Evolutionary conservation across 2,329 filamentous ascomycete genomes (phyloP).

Genomic region (Epichloe typhina): DNA sequence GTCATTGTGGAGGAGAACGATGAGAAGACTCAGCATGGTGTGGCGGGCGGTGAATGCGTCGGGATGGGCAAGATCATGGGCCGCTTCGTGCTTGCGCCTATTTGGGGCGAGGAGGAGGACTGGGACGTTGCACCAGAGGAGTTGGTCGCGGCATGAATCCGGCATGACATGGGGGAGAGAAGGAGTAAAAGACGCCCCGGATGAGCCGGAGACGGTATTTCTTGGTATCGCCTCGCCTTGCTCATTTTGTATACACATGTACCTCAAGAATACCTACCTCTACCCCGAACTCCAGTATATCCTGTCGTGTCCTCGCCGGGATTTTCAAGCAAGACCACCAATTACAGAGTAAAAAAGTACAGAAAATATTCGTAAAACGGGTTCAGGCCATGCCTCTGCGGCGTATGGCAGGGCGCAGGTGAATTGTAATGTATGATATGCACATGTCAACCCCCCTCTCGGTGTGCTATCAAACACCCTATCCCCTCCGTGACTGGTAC

Average conservation of each 20-base stretch:
- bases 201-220: too few relatives aligned
- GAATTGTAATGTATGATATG: not conserved
- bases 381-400: not conserved
- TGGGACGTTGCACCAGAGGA: constrained; percentile 33
- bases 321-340: not conserved
- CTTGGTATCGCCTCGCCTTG: too few relatives aligned
- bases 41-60: constrained; percentile 36
- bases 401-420: not conserved
- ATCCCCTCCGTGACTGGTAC: constrained; percentile 14
- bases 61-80: constrained; percentile 52
- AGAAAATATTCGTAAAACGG: not conserved
- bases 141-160: constrained; percentile 9
- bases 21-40: constrained; percentile 30
- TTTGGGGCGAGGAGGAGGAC: constrained; percentile 44
- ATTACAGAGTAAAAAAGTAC: not conserved
- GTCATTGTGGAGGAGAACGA: constrained; percentile 47
- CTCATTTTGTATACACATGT: too few relatives aligned
- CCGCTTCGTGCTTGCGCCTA: constrained; percentile 45
- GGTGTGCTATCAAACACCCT: not conserved
- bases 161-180: not conserved
- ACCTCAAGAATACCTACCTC: not conserved
- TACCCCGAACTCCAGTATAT: not conserved
- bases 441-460: not conserved
- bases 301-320: not conserved
- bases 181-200: not conserved